Conservation (phyloP, 495 filamentous ascomycete genomes). For the Chaetomium tenue region DNA sequence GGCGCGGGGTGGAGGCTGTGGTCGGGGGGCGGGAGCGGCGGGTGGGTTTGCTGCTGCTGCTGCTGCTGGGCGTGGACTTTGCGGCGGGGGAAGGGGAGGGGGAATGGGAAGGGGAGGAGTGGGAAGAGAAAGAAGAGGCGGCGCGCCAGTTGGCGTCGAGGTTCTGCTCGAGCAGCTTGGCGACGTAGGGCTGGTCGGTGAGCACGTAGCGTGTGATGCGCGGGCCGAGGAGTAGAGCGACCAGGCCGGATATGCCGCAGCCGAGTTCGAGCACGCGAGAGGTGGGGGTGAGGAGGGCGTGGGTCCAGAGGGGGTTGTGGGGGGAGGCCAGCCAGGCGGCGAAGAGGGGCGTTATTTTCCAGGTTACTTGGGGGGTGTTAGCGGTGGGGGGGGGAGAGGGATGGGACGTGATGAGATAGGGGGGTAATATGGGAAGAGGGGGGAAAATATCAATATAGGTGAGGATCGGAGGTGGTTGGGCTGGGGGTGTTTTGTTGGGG, state of each 20-base stretch:
- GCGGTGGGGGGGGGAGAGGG: background rate
- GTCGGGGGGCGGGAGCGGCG: background rate
- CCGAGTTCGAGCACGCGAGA: conserved; percentile 78
- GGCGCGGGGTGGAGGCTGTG: background rate
- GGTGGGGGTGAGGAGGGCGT: conserved; percentile 51
- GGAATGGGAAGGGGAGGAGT: no score
- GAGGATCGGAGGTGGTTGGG: no score
- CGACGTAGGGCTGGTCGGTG: conserved; percentile 86
- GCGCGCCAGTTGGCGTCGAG: conserved; percentile 52
- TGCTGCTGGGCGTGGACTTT: background rate
- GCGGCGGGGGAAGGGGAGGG: conserved; percentile 5
- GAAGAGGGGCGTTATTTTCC: conserved; percentile 88
- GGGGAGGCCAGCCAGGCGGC: conserved; percentile 72
- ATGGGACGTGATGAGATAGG: background rate
- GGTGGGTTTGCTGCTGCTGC: background rate
- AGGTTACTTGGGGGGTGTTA: conserved; percentile 55
- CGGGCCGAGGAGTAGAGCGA: conserved; percentile 63
- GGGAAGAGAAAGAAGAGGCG: background rate
- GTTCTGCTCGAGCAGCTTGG: conserved; percentile 71
- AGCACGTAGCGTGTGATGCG: conserved; percentile 66
- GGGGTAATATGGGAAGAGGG: conserved; percentile 4
- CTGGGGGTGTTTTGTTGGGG: background rate
- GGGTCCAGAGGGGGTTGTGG: conserved; percentile 63
- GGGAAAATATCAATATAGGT: background rate
- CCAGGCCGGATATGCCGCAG: conserved; percentile 77